A percentile compares a stretch with the other conserved stretches of the same genome.
phyloP scores from a whole-genome alignment of 1,284 basidiomycete species.

The Rhodotorula sp. region DNA sequence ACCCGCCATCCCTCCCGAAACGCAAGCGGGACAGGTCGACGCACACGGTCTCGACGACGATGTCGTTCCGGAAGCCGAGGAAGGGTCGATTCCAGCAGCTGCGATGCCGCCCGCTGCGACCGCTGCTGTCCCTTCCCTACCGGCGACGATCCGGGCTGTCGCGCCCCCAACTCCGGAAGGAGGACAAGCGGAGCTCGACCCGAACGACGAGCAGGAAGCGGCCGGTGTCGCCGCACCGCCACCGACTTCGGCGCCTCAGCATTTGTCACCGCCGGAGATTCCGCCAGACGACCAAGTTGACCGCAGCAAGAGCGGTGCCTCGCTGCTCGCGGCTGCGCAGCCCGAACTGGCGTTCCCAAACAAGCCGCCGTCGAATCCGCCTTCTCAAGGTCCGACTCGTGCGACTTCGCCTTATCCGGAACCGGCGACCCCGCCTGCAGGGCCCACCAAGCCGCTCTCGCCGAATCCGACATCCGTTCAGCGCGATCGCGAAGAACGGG shows the following conservation, averaged over 20 bases:
- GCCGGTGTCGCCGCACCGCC: constrained; percentile 7
- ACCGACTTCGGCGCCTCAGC: constrained; percentile 3
- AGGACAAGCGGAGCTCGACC: neutral
- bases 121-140: constrained; percentile 8
- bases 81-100: constrained; percentile 10
- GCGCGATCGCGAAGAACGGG: neutral
- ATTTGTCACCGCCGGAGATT: constrained; percentile 8
- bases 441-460: neutral
- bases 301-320: constrained; percentile 2
- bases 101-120: constrained; percentile 28
- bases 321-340: constrained; percentile 10
- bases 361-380: constrained; percentile 1
- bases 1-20: neutral
- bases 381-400: neutral
- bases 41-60: neutral
- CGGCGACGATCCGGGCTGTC: constrained; percentile 16
- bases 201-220: constrained; percentile 8
- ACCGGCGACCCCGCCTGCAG: neutral
- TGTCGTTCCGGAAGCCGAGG: neutral
- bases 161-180: constrained; percentile 3
- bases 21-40: neutral
- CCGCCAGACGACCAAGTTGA: neutral
- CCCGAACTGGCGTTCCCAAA: constrained; percentile 13
- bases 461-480: constrained; percentile 1
- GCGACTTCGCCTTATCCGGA: neutral